Evolutionary conservation across 106 monocot genomes (phyloP), one percentile per base, ranked within the genome.

Genomic region (Gastrodia elata): DNA sequence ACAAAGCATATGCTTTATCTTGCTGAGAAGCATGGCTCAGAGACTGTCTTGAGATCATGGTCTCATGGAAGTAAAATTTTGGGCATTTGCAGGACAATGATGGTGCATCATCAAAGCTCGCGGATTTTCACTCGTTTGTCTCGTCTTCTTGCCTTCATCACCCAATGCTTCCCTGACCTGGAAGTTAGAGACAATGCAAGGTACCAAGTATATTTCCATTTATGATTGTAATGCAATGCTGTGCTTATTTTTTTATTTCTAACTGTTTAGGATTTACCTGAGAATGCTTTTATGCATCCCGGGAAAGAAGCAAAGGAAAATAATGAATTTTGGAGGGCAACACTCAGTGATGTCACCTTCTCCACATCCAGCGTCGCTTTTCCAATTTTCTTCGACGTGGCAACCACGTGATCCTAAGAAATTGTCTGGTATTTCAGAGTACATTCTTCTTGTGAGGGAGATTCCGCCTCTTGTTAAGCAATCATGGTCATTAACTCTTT

Each of bases 121-220:
- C 82, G 89, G 72, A 64, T 97, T 15, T 97, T 88, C 68, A 26
- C 55, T 71, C 72, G 68, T 56, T 74, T 97, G 11, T 84, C 89
- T 20, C 77, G 37, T 25, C 92, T 97, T 69, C 85, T 97, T 30
- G 71, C 72, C 5, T 88, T 90, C 79, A 86, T 88, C 38, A 88
- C 84, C 65, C 87, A 90, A 72, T 88, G 42, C 71, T 97, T 86
- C 71, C 96, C 96, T 36, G 96, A 97, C 68, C 81, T 97, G 77
- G 96, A 97, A 73, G 80, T 92, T 73, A 89, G 92, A 35, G 96
- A 97, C 78, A 92, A 74, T 85, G 97, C 97, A 75, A 90, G 91
- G 95, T 96, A 85, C 11, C 18, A 55, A 37, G 22, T 22, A 52
- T 37, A n/a, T 10, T 34, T 56, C 30, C 38, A 36, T 52, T 16